Evolutionary conservation across 2,329 filamentous ascomycete species (phyloP), one percentile per base, ranked within the genome.

Genomic region (Alternaria dauci): DNA sequence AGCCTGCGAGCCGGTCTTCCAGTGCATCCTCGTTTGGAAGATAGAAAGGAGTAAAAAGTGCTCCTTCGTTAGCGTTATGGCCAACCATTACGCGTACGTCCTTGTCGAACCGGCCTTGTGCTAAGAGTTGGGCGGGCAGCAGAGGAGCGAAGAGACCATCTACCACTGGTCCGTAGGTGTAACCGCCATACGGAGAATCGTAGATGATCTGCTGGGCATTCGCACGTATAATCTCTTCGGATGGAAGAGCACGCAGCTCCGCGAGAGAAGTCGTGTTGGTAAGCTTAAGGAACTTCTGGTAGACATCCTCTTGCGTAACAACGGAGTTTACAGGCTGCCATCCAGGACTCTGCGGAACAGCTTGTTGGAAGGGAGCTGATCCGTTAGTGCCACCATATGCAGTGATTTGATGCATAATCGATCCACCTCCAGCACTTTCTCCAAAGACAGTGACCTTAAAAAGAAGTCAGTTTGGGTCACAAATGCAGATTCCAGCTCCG

Each of bases 11-110:
- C 18, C 72, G 69, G 2, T 43, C 53, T 25, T 59, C 55, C 36
- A 81, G 71, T 3, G 61, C 70, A 11, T 67, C 69, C 28, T 77
- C 68, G 38, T 74, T 77, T 26, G 71, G 64, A 55, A 80, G 70
- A 56, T 71, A 78, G 0, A 79, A 77, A 5, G 76, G 71, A 1
- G 81, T 81, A 69, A 84, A 84, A 3, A 80, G 70, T 1, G 80
- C 65, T 38, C 81, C 82, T 70, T 84, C 82, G 50, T 81, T 67
- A 3, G 77, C 67, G 52, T 83, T 84, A 69, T 84, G 81, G 20
- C 77, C 77, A 9, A 74, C 72, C 71, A 80, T 75, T 12, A 80
- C 63, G 1, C 66, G 63, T 8, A 80, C 64, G 9, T 68, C 56
- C 42, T 78, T 74, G 60, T 78, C 72, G 59, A 79, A 81, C 23